These are phyloP conservation scores for Kodamaea neixiangensis DNA, from an alignment of 805 yeast genomes.

Conservation along the genomic window DNA sequence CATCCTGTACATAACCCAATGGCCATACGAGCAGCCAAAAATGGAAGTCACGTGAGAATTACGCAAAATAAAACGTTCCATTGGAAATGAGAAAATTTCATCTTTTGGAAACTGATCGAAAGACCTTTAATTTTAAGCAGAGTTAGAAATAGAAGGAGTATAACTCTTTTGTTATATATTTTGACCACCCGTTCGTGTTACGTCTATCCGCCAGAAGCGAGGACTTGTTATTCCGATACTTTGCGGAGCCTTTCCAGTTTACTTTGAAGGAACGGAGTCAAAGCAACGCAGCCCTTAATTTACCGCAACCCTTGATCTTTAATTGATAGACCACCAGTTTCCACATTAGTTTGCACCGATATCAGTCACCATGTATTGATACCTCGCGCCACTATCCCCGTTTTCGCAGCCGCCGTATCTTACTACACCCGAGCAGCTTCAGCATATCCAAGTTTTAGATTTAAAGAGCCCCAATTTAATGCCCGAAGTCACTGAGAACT, in stretches of 20 bases:
- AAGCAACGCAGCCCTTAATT: constrained; percentile 1
- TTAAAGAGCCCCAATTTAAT: background rate
- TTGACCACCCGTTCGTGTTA: background rate
- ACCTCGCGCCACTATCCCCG: background rate
- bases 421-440: background rate
- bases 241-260: background rate
- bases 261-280: background rate
- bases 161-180: background rate
- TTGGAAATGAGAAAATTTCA: constrained; percentile 4
- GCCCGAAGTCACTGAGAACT: background rate
- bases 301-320: background rate
- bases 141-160: background rate
- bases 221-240: background rate
- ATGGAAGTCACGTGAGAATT: background rate
- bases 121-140: constrained; percentile 13
- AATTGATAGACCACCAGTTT: background rate
- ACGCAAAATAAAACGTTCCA: background rate
- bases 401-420: background rate
- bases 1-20: background rate
- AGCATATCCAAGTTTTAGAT: background rate
- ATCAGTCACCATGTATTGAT: background rate
- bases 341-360: background rate
- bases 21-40: background rate
- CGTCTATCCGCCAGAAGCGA: background rate
- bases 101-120: constrained; percentile 18